These are phyloP conservation scores for Fusarium sp. DNA, from an alignment of 2,329 filamentous ascomycete species.

Conservation along the genomic window DNA sequence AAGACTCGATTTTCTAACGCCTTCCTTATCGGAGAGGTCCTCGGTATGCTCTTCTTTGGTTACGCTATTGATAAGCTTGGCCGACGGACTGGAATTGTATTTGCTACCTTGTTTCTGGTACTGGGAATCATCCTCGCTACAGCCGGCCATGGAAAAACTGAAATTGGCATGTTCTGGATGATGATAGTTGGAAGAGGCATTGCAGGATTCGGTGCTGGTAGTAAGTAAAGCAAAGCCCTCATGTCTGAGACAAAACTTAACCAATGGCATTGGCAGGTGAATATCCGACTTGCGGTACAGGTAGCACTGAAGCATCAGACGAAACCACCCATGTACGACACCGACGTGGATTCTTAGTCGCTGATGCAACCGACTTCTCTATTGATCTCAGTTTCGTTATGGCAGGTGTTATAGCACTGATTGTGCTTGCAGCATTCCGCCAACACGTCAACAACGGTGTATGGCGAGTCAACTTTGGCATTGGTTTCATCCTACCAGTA, in stretches of 20 bases:
- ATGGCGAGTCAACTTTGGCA: neutral
- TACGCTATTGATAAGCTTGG: neutral
- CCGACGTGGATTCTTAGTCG: neutral
- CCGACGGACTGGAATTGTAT: neutral
- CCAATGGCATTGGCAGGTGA: neutral
- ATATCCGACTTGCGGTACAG: neutral
- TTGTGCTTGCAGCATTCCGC: neutral
- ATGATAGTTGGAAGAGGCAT: neutral
- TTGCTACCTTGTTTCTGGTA: neutral
- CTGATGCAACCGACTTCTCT: neutral
- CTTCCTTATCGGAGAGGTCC: neutral
- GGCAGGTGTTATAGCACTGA: neutral
- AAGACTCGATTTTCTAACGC: slow-evolving; percentile 7
- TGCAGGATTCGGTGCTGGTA: slow-evolving; percentile 1
- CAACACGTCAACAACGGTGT: neutral
- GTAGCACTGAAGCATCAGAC: neutral
- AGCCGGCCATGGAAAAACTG: neutral
- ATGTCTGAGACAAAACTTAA: accelerated
- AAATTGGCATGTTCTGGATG: slow-evolving; percentile 3
- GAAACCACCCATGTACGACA: neutral
- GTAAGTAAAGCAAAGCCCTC: neutral
- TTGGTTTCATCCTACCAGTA: neutral
- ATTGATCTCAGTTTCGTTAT: neutral
- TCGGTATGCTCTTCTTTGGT: neutral
- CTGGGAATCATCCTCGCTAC: neutral